Evolutionary conservation across 768 basidiomycete genomes (phyloP).

Genomic region (Hericium coralloides): DNA sequence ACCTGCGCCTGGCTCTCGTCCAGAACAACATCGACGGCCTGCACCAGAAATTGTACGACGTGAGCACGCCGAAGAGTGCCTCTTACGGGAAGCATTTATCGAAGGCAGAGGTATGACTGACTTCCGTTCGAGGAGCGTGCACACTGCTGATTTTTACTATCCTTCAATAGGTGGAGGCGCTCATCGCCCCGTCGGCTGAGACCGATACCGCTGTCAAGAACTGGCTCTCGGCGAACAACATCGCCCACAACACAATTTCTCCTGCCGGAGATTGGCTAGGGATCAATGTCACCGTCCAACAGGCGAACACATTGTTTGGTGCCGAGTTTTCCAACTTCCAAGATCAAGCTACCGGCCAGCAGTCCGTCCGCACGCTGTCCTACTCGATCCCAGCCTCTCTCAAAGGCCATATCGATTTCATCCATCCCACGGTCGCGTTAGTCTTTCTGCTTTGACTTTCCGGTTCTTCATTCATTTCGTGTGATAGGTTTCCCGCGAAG

Average conservation of each 20-base stretch:
- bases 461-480: background rate
- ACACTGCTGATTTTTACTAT: background rate
- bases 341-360: constrained; percentile 5
- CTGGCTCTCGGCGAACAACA: constrained; percentile 18
- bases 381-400: constrained; percentile 6
- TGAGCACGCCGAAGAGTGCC: background rate
- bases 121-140: background rate
- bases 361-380: constrained; percentile 5
- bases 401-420: constrained; percentile 9
- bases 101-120: background rate
- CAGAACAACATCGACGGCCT: constrained; percentile 9
- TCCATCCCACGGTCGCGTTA: constrained; percentile 14
- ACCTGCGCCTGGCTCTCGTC: constrained; percentile 8
- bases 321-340: background rate
- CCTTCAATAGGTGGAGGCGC: background rate
- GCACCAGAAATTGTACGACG: constrained; percentile 2
- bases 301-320: constrained; percentile 16
- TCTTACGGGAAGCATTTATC: background rate
- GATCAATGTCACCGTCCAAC: constrained; percentile 17
- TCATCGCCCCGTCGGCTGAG: constrained; percentile 15
- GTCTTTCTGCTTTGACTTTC: background rate
- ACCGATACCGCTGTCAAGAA: constrained; percentile 17
- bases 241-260: constrained; percentile 17
- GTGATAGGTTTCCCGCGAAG: background rate
- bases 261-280: constrained; percentile 22